Evolutionary conservation across 2,329 filamentous ascomycete genomes (phyloP), one percentile per base, ranked within the genome.

Genomic region (Xylariaceae sp.): DNA sequence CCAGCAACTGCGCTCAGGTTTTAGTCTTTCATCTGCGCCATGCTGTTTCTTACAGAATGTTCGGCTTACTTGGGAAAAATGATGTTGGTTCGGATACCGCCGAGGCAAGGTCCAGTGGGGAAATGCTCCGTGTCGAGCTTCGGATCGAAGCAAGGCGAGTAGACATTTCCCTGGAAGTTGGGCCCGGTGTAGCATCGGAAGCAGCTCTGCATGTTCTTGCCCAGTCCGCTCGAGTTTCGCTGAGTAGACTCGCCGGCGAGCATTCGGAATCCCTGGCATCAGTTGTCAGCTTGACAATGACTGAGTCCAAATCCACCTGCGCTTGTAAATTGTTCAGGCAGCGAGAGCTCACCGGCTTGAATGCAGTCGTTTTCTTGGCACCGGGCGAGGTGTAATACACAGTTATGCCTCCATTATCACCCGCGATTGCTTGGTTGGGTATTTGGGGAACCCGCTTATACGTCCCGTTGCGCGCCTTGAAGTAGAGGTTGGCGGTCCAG

Each of bases 301-400:
- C 15, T 32, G 30, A 32, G 12, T 18, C 28, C 28, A 3, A 8
- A 13, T 11, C 28, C 17, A 28, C 8, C 17, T n/a, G n/a, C n/a
- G n/a, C 17, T 9, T 24, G 3, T 16, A 18, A 39, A 9, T 54
- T 12, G 72, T 59, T n/a, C 64, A 64, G 36, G 69, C 64, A n/a
- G 30, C 30, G 49, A 36, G 70, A 82, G 11, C 42, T 69, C 76
- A 59, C 72, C 45, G 64, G 62, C 48, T 64, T 62, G 47, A 67
- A 67, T 15, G 64, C 64, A 9, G 64, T 65, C 7, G 60, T 57
- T 29, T 57, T 54, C 22, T 55, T 55, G 22, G 43, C 36, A 39
- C 57, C 56, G 19, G 54, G 52, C 6, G 51, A 57, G 4, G 65
- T 60, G 39, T 69, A 69, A 52, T 68, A 69, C 8, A 53, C 48